These are phyloP conservation scores for Metschnikowia aberdeeniae DNA, from an alignment of 805 yeast species.

Conservation along the genomic window DNA sequence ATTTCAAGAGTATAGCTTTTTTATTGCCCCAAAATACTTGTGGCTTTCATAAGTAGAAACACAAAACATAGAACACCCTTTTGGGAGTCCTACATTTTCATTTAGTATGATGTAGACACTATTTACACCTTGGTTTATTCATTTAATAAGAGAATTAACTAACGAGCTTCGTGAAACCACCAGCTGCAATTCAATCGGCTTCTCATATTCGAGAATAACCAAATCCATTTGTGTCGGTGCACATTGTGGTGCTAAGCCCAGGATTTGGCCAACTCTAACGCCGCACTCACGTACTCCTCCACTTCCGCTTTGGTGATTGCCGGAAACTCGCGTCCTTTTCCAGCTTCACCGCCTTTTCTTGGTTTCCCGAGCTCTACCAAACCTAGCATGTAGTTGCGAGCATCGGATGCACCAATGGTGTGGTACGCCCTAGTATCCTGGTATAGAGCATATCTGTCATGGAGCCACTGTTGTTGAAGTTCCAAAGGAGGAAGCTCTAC, in stretches of 20 bases:
- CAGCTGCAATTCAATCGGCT: too few species aligned
- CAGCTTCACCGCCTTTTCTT: background rate
- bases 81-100: too few species aligned
- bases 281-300: slow-evolving; percentile 8
- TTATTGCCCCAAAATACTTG: too few species aligned
- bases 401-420: slow-evolving; percentile 32
- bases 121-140: too few species aligned
- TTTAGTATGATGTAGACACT: too few species aligned
- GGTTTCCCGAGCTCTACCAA: slow-evolving; percentile 20
- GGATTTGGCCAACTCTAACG: slow-evolving; percentile 1
- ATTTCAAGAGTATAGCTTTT: too few species aligned
- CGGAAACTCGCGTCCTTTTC: slow-evolving; percentile 14
- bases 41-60: too few species aligned
- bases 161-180: too few species aligned
- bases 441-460: slow-evolving; percentile 32
- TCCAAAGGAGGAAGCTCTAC: slow-evolving; percentile 45
- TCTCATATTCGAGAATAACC: too few species aligned
- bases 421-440: slow-evolving; percentile 46
- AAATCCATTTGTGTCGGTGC: background rate
- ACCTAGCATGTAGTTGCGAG: slow-evolving; percentile 22
- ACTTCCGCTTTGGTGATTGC: slow-evolving; percentile 10
- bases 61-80: too few species aligned
- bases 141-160: too few species aligned
- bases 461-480: slow-evolving; percentile 45
- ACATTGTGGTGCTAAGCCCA: slow-evolving; percentile 9